phyloP scores from a whole-genome alignment of 257 asterid species.

The Marsdenia floribunda region DNA sequence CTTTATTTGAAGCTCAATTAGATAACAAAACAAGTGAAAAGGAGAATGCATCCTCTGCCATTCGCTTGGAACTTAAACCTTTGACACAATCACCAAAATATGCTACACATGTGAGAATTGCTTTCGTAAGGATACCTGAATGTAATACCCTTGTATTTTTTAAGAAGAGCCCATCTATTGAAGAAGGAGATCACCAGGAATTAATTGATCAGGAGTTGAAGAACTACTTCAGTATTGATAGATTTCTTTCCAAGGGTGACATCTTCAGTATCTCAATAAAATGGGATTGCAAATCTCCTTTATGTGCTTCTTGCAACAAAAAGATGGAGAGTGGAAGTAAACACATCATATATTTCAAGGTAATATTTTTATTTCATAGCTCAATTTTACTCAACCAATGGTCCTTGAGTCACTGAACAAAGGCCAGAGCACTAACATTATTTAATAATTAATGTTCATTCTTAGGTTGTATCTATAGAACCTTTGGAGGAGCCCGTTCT shows the following conservation, averaged over 20 bases:
- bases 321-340: conserved; percentile 42
- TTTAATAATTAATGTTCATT: conserved; percentile 1
- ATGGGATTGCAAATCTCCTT: conserved; percentile 81
- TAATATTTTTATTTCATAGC: conserved; percentile 9
- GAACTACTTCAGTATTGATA: conserved; percentile 69
- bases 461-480: conserved; percentile 81
- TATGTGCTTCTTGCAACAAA: conserved; percentile 68
- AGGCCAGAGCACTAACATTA: neutral
- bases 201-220: conserved; percentile 72
- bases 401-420: neutral
- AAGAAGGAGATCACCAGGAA: conserved; percentile 72
- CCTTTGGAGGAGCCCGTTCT: conserved; percentile 71
- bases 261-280: conserved; percentile 55
- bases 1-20: conserved; percentile 46
- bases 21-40: conserved; percentile 32
- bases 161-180: conserved; percentile 52
- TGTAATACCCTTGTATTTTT: conserved; percentile 71
- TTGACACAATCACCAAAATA: conserved; percentile 55
- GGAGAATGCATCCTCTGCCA: conserved; percentile 25
- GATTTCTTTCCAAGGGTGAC: conserved; percentile 82
- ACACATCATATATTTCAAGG: conserved; percentile 75
- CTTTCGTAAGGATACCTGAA: conserved; percentile 89
- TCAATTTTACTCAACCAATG: neutral
- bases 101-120: conserved; percentile 85
- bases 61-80: conserved; percentile 56